These are phyloP conservation scores for Pythium brachiatum DNA, from an alignment of 352 stramenopile genomes.

Conservation along the genomic window DNA sequence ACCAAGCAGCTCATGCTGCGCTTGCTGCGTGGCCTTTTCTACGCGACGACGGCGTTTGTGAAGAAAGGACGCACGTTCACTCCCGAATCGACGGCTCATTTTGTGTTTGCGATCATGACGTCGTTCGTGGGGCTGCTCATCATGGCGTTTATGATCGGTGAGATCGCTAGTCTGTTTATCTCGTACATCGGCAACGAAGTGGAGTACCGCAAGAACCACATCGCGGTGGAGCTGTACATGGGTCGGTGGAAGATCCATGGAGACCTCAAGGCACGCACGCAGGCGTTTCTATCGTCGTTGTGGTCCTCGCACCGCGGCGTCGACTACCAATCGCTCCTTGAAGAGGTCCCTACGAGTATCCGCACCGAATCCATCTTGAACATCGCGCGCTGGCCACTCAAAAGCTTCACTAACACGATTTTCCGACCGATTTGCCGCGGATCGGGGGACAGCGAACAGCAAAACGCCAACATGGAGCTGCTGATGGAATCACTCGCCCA, in stretches of 20 bases:
- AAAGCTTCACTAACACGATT: slow-evolving; percentile 36
- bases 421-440: slow-evolving; percentile 38
- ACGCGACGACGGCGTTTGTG: slow-evolving; percentile 55
- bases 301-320: slow-evolving; percentile 65
- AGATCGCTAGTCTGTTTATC: slow-evolving; percentile 69
- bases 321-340: slow-evolving; percentile 53
- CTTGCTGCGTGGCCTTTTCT: slow-evolving; percentile 54
- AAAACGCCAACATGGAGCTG: slow-evolving; percentile 23
- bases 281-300: slow-evolving; percentile 55
- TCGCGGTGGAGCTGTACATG: slow-evolving; percentile 60
- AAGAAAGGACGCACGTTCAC: slow-evolving; percentile 63
- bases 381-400: slow-evolving; percentile 42
- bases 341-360: slow-evolving; percentile 47
- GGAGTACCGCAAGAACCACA: slow-evolving; percentile 69
- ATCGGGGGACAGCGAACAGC: slow-evolving; percentile 14
- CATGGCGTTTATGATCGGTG: slow-evolving; percentile 74
- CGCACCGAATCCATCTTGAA: slow-evolving; percentile 47
- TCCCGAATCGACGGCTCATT: slow-evolving; percentile 42
- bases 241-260: slow-evolving; percentile 45
- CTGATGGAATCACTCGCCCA: slow-evolving; percentile 42
- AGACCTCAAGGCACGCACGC: slow-evolving; percentile 38
- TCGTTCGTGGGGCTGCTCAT: slow-evolving; percentile 53
- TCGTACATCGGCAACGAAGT: slow-evolving; percentile 74
- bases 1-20: slow-evolving; percentile 33
- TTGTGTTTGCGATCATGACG: slow-evolving; percentile 44